phyloP scores from a whole-genome alignment of 441 rosid genomes.

The Geranium incanum region DNA sequence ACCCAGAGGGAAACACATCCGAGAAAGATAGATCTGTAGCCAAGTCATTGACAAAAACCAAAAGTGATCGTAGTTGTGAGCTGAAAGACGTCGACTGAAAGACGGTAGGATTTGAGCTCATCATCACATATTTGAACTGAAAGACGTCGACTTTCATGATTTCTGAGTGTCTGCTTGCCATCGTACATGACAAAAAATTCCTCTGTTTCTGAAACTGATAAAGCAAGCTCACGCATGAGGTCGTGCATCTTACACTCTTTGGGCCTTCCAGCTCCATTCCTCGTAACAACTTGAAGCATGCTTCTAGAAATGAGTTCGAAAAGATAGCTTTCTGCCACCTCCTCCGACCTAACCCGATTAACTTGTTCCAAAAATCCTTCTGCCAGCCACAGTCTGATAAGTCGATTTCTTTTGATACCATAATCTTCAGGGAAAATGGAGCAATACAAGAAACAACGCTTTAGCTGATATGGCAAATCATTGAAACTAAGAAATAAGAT shows the following conservation, averaged over 20 bases:
- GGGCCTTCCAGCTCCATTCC: slow-evolving; percentile 29
- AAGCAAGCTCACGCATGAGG: slow-evolving; percentile 28
- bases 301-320: slow-evolving; percentile 30
- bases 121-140: slow-evolving; percentile 20
- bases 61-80: no score
- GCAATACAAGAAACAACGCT: slow-evolving; percentile 28
- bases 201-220: slow-evolving; percentile 30
- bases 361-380: slow-evolving; percentile 28
- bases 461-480: slow-evolving; percentile 26
- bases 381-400: slow-evolving; percentile 33
- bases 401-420: slow-evolving; percentile 20
- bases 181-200: slow-evolving; percentile 24
- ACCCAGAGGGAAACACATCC: neutral
- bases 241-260: slow-evolving; percentile 36
- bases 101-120: slow-evolving; percentile 11
- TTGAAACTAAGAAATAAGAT: slow-evolving; percentile 32
- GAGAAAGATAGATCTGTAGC: neutral
- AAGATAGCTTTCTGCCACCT: slow-evolving; percentile 27
- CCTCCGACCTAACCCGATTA: slow-evolving; percentile 25
- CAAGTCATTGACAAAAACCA: slow-evolving; percentile 19
- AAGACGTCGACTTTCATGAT: slow-evolving; percentile 21
- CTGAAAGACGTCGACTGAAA: no score
- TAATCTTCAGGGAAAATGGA: slow-evolving; percentile 22
- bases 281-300: slow-evolving; percentile 30
- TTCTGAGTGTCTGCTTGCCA: neutral